These are phyloP conservation scores for Apostasia ramifera DNA, from an alignment of 106 monocot genomes.

Conservation along the genomic window DNA sequence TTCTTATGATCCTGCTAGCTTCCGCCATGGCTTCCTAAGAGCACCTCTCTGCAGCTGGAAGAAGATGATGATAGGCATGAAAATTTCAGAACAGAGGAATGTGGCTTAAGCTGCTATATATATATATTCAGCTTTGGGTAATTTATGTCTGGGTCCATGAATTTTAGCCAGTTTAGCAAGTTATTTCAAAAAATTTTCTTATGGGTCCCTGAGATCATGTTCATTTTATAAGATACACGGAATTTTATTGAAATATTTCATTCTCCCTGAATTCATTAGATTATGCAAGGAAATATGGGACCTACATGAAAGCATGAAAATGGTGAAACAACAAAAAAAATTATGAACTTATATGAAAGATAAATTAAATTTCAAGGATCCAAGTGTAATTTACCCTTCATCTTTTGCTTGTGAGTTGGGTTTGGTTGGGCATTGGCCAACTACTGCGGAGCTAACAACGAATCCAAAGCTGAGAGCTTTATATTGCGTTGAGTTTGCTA, in stretches of 20 bases:
- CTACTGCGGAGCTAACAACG: conserved; percentile 24
- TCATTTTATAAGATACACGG: too few species aligned
- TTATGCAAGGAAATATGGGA: too few species aligned
- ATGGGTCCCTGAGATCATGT: too few species aligned
- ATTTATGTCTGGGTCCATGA: background rate
- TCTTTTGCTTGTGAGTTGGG: background rate
- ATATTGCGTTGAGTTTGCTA: conserved; percentile 5
- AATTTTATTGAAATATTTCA: too few species aligned
- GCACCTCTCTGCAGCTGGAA: too few species aligned
- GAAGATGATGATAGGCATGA: conserved; percentile 1
- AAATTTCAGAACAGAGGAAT: conserved; percentile 4
- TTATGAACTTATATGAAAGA: too few species aligned
- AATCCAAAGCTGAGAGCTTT: conserved; percentile 6
- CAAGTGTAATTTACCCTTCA: background rate
- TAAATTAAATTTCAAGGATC: too few species aligned
- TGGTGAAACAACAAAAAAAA: too few species aligned
- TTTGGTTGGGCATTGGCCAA: conserved; percentile 33
- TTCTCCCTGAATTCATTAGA: too few species aligned
- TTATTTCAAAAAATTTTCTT: too few species aligned
- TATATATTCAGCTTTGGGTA: background rate
- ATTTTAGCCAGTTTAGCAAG: too few species aligned
- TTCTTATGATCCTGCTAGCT: conserved; percentile 43
- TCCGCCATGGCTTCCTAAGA: conserved; percentile 24
- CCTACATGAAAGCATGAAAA: too few species aligned
- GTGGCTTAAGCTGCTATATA: background rate